Conservation (phyloP, 345 rosid species). For the Hevea brasiliensis region DNA sequence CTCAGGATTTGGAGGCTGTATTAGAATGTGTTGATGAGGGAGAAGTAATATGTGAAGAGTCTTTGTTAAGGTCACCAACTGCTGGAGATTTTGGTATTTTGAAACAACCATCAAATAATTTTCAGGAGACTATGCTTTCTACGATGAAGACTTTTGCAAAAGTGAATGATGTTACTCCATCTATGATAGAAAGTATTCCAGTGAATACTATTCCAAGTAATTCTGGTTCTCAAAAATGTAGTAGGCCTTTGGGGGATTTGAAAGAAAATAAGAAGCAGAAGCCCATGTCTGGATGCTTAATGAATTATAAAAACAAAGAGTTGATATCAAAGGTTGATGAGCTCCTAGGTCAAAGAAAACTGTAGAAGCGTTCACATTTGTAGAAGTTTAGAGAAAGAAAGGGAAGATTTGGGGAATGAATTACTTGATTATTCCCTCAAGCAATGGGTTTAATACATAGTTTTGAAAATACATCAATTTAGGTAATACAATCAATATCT, state of each 20-base stretch:
- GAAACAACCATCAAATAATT: not conserved
- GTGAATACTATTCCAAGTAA: not conserved
- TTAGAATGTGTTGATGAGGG: conserved; percentile 1
- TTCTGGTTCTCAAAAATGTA: conserved; percentile 9
- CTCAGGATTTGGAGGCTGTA: not conserved
- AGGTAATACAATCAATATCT: no score
- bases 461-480: no score
- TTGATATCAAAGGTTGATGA: not conserved
- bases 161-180: conserved; percentile 8
- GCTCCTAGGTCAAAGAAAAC: conserved; percentile 11
- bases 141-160: not conserved
- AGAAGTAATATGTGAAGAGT: not conserved
- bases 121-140: not conserved
- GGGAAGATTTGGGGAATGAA: no score
- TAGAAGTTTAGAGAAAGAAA: no score
- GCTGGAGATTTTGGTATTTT: not conserved
- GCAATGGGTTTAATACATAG: no score
- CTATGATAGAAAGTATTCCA: not conserved
- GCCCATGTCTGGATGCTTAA: conserved; percentile 9
- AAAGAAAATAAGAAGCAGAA: conserved; percentile 3
- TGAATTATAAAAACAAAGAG: conserved; percentile 15
- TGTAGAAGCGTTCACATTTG: conserved; percentile 11
- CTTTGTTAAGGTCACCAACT: not conserved
- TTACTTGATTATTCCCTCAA: no score
- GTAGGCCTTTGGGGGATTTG: not conserved